Conservation (phyloP, 176 grass and related monocot species). For the Aechmea fasciata region DNA sequence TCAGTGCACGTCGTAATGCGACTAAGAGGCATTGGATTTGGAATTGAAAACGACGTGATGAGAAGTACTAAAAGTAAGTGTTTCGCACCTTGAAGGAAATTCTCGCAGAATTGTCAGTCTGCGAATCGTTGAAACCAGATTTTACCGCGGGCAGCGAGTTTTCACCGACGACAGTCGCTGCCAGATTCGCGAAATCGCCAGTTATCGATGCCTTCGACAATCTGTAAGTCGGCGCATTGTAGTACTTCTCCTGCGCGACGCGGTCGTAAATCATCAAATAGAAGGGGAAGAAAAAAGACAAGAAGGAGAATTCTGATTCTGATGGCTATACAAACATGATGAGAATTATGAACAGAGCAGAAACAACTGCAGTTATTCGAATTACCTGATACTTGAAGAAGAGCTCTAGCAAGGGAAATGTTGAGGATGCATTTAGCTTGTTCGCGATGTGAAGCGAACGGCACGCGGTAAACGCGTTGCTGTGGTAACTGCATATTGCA, state of each 20-base stretch:
- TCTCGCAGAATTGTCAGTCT: conserved; percentile 42
- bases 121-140: conserved; percentile 58
- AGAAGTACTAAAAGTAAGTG: neutral
- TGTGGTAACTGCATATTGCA: conserved; percentile 69
- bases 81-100: conserved; percentile 81
- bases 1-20: neutral
- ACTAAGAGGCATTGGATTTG: neutral
- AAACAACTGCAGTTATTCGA: neutral
- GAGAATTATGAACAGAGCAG: neutral
- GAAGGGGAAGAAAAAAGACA: too few species aligned
- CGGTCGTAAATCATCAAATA: neutral
- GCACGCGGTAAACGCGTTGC: conserved; percentile 43
- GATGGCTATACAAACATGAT: neutral
- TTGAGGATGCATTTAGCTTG: conserved; percentile 53
- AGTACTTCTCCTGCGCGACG: conserved; percentile 62
- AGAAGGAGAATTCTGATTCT: too few species aligned
- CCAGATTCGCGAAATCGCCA: conserved; percentile 37
- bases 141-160: conserved; percentile 29
- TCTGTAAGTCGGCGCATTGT: conserved; percentile 59
- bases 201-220: conserved; percentile 42
- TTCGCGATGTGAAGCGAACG: conserved; percentile 59
- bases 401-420: conserved; percentile 62
- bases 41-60: neutral
- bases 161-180: conserved; percentile 30
- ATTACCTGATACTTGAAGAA: conserved; percentile 86